Percentiles rank a stretch among this genome's conserved stretches.
These are phyloP conservation scores for Aspergillus baeticus DNA, from an alignment of 495 filamentous ascomycete species.

Conservation along the genomic window DNA sequence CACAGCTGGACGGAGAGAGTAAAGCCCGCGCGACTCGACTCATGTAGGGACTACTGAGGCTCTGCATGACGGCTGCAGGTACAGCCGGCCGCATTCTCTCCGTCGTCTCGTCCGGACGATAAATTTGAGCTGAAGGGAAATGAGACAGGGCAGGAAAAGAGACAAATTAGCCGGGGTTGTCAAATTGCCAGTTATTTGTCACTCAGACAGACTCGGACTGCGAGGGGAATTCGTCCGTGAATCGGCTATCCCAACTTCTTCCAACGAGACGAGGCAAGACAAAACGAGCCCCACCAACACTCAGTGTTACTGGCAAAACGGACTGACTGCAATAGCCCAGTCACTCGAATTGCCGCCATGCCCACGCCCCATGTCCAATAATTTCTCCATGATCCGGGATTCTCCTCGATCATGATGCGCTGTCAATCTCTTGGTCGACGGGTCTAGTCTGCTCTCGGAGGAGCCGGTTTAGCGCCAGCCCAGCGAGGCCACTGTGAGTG, in stretches of 20 bases:
- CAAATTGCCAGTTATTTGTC: no score
- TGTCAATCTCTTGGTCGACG: background rate
- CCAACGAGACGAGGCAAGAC: no score
- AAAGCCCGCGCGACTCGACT: background rate
- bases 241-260: no score
- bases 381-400: background rate
- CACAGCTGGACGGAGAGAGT: background rate
- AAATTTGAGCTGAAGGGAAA: background rate
- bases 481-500: background rate
- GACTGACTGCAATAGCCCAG: background rate
- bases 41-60: slow-evolving; percentile 14
- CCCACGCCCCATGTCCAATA: background rate
- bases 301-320: background rate
- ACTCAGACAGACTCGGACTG: no score
- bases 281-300: no score
- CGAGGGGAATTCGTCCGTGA: no score
- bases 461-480: no score
- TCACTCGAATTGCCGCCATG: background rate
- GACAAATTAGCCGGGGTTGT: no score
- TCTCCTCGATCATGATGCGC: background rate
- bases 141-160: background rate
- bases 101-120: background rate
- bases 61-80: slow-evolving; percentile 24
- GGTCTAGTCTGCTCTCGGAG: background rate
- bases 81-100: slow-evolving; percentile 3